Evolutionary conservation across 116 monocot genomes (phyloP).

Genomic region (Posidonia oceanica): DNA sequence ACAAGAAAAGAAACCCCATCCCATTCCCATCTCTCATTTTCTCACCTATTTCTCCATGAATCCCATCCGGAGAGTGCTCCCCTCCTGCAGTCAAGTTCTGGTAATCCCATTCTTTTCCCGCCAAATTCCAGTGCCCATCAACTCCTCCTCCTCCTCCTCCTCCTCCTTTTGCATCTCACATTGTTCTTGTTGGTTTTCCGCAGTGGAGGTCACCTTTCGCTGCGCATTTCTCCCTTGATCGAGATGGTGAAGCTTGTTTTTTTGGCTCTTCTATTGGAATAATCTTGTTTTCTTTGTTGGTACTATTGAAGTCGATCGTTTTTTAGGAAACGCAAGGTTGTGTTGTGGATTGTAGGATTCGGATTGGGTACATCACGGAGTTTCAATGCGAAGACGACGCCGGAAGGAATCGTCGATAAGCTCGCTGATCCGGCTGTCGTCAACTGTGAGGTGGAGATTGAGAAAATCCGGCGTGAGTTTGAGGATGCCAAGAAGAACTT

Average conservation of each 20-base stretch:
- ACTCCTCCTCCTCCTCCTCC: background rate
- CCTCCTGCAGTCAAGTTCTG: background rate
- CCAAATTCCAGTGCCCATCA: background rate
- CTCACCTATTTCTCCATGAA: slow-evolving; percentile 5
- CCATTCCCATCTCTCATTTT: background rate
- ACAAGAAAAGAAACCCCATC: too few relatives aligned
- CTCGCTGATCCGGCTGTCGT: background rate
- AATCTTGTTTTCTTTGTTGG: too few relatives aligned
- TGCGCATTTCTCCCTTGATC: too few relatives aligned
- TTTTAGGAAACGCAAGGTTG: background rate
- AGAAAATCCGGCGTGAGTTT: slow-evolving; percentile 48
- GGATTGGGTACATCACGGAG: slow-evolving; percentile 8
- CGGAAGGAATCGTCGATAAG: background rate
- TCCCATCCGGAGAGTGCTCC: slow-evolving; percentile 11
- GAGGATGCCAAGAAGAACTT: slow-evolving; percentile 68
- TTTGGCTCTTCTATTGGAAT: too few relatives aligned
- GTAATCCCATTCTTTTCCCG: background rate
- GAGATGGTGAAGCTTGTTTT: too few relatives aligned
- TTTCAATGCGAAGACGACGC: slow-evolving; percentile 9
- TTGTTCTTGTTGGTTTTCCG: background rate
- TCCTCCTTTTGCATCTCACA: background rate
- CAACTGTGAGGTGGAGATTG: slow-evolving; percentile 24
- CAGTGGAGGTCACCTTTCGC: too few relatives aligned
- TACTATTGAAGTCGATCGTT: too few relatives aligned
- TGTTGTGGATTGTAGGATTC: background rate